Evolutionary conservation across 805 yeast genomes (phyloP).

Genomic region (Ogataea henricii): DNA sequence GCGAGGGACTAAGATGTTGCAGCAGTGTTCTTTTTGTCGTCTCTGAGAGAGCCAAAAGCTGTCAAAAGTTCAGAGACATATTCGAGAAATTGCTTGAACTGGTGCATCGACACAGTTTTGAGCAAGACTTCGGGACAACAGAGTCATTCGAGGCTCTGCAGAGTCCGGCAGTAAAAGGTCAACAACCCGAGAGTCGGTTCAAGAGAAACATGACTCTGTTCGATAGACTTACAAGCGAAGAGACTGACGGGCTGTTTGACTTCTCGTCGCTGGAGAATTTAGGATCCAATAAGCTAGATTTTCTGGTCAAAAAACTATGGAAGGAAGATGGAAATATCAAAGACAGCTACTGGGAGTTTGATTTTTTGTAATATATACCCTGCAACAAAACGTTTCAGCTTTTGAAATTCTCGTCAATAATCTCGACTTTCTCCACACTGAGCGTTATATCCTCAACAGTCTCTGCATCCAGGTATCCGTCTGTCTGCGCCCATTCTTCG

Average conservation of each 20-base stretch:
- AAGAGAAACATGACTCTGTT: slow-evolving; percentile 13
- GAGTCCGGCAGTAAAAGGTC: no score
- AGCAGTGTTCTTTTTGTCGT: slow-evolving; percentile 19
- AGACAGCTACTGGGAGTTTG: slow-evolving; percentile 5
- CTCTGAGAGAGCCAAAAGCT: slow-evolving; percentile 19
- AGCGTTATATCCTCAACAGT: slow-evolving; percentile 9
- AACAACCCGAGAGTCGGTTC: not conserved
- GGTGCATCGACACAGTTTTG: slow-evolving; percentile 4
- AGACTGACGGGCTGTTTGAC: slow-evolving; percentile 12
- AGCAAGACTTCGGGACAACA: not conserved
- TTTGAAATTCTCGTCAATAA: not conserved
- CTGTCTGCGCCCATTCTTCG: slow-evolving; percentile 14
- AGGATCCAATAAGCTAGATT: slow-evolving; percentile 12
- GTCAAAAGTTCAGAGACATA: slow-evolving; percentile 18
- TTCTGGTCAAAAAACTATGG: slow-evolving; percentile 12
- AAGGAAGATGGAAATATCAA: not conserved
- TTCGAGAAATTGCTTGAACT: slow-evolving; percentile 20
- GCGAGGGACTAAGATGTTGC: slow-evolving; percentile 18
- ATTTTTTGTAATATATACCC: slow-evolving; percentile 4
- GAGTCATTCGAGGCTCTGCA: not conserved
- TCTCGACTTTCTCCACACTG: not conserved
- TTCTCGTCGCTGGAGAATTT: slow-evolving; percentile 13
- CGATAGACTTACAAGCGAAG: slow-evolving; percentile 9
- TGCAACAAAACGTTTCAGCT: not conserved
- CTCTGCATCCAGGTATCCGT: slow-evolving; percentile 13